Evolutionary conservation across 495 filamentous ascomycete species (phyloP).

Genomic region (Echria macrotheca): DNA sequence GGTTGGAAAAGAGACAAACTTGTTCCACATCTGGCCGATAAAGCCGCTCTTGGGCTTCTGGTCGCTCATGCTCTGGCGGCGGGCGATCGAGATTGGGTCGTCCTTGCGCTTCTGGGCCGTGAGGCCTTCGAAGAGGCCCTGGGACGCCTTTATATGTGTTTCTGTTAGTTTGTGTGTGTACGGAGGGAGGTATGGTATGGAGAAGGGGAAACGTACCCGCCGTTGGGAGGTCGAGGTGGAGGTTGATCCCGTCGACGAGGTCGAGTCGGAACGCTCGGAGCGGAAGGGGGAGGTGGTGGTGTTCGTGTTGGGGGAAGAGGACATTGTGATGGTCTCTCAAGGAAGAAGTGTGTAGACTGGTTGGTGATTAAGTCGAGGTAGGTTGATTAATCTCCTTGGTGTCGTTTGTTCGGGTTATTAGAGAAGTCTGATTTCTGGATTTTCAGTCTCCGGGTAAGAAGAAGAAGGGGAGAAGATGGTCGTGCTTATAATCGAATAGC

Average conservation of each 20-base stretch:
- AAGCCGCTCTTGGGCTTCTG: slow-evolving; percentile 39
- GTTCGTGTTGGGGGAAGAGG: no score
- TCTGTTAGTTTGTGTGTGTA: not conserved
- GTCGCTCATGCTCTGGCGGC: slow-evolving; percentile 41
- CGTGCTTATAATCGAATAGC: not conserved
- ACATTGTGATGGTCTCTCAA: no score
- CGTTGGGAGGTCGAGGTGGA: slow-evolving; percentile 12
- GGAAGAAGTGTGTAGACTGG: no score
- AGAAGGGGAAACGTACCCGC: slow-evolving; percentile 8
- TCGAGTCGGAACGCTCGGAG: slow-evolving; percentile 26
- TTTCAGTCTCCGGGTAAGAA: no score
- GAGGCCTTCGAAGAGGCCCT: slow-evolving; percentile 37
- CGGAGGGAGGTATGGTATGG: not conserved
- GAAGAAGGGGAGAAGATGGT: not conserved
- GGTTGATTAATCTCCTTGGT: not conserved
- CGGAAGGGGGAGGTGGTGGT: slow-evolving; percentile 13
- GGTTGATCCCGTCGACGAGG: slow-evolving; percentile 21
- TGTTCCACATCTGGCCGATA: slow-evolving; percentile 44
- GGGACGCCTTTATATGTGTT: slow-evolving; percentile 25
- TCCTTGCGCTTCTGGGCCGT: slow-evolving; percentile 37
- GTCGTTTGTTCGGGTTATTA: not conserved
- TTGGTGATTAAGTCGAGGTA: not conserved
- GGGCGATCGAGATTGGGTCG: slow-evolving; percentile 33
- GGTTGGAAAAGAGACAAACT: slow-evolving; percentile 18
- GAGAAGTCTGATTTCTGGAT: no score